Base-by-base conservation (phyloP, 2,329 filamentous ascomycete genomes). In the Cytospora chrysosperma region DNA sequence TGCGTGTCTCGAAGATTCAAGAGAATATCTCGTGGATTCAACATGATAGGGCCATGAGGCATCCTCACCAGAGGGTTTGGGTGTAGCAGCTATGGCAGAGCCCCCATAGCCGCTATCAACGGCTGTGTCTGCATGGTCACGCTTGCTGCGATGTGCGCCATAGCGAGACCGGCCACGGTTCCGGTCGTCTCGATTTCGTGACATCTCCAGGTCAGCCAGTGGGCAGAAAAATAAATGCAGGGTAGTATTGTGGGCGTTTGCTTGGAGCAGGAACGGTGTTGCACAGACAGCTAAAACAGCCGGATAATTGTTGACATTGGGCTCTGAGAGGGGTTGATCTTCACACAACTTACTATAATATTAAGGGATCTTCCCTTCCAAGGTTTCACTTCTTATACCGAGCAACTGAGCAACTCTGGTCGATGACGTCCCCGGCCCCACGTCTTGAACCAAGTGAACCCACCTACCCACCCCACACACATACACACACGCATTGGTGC, bases 81-180 rank as follows among this genome's bases (percentile, higher is more conserved):
- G 60, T 5, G 56, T 63, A 6, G 57, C 43, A 6, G 57, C 43
- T n/a, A 52, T 28, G n/a, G 56, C 63, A 40, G 63, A 65, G 34
- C 63, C 60, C 15, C 55, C 56, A n/a, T 65, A 65, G 8, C 63
- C 63, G 28, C 63, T 65, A 30, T 65, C 63, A n/a, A 65, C 9
- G 21, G 63, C 63, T 15, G 47, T 34, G 56, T 65, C 43, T 10
- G 56, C 56, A 17, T 24, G 47, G 24, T 50, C 56, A 13, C 28
- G 50, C 21, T 37, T 40, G 56, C 56, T 50, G 9, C 56, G 43
- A 12, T 61, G 37, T 55, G 59, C 19, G 15, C 15, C 12, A 34
- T 55, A 27, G 28, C 59, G 59, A 17, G 37, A 55, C 34, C 59
- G 59, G 47, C 37, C 52, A 17, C 50, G 52, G 17, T 19, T 19